Evolutionary conservation across 2,329 filamentous ascomycete genomes (phyloP).

Genomic region (Ilyonectria mors-panacis): DNA sequence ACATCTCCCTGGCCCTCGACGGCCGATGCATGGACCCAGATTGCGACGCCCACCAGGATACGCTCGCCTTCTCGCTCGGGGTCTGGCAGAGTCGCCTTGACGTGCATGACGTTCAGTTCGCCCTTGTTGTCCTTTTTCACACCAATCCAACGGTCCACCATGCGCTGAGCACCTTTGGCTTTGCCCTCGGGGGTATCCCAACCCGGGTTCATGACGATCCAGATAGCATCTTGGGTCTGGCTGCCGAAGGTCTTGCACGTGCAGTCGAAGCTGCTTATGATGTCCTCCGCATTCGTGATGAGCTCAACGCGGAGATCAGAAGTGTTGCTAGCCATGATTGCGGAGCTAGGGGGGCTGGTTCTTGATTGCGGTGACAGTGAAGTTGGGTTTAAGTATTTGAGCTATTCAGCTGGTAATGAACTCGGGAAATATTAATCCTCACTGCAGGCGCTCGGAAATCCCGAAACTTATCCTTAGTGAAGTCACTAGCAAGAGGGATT

Average conservation of each 20-base stretch:
- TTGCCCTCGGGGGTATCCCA: conserved; percentile 67
- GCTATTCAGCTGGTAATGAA: neutral
- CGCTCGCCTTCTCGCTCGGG: conserved; percentile 43
- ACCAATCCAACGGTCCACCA: conserved; percentile 59
- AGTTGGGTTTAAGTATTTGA: neutral
- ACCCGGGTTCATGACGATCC: conserved; percentile 65
- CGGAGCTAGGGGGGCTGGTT: neutral
- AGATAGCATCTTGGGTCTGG: conserved; percentile 66
- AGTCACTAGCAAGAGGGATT: neutral
- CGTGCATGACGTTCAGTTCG: conserved; percentile 65
- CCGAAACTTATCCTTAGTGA: neutral
- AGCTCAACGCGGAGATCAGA: conserved; percentile 45
- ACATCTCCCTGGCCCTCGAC: conserved; percentile 64
- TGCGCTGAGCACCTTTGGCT: conserved; percentile 51
- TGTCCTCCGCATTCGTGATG: conserved; percentile 48
- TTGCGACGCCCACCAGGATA: conserved; percentile 65
- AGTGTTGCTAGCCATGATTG: conserved; percentile 22
- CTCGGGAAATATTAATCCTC: neutral
- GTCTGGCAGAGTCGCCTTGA: conserved; percentile 66
- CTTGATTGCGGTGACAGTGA: neutral
- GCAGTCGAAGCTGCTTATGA: conserved; percentile 46
- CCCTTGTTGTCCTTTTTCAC: conserved; percentile 59
- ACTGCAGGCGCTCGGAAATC: neutral
- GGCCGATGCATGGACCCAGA: conserved; percentile 68
- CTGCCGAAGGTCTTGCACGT: conserved; percentile 60